Percentiles rank a stretch among this genome's conserved stretches.
Evolutionary conservation across 2,329 filamentous ascomycete genomes (phyloP).

Genomic region (Fusarium virguliforme): DNA sequence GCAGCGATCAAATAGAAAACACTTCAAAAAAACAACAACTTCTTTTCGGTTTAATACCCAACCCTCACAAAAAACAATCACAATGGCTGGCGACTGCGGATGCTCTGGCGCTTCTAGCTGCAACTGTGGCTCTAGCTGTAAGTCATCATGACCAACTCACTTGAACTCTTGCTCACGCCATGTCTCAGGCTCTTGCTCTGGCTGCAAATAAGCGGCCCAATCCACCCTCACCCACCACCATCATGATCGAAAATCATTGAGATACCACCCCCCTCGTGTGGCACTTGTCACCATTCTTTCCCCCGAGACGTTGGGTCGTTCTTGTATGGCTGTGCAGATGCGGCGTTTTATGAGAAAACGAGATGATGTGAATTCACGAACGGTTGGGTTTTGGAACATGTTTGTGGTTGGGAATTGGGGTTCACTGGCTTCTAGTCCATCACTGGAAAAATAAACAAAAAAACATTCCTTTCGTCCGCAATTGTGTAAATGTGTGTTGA

Average conservation of each 20-base stretch:
- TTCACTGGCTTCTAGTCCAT: constrained; percentile 43
- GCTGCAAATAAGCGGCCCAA: constrained; percentile 50
- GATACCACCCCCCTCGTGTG: constrained; percentile 23
- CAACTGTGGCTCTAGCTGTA: constrained; percentile 59
- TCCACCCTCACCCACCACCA: constrained; percentile 23
- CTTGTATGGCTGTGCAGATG: constrained; percentile 16
- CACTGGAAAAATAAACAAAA: constrained; percentile 20
- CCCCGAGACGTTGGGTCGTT: constrained; percentile 21
- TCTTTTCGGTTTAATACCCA: constrained; percentile 29
- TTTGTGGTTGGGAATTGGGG: constrained; percentile 37
- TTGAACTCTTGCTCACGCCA: constrained; percentile 31
- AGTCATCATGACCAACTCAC: constrained; percentile 32
- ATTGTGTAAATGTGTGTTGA: not conserved
- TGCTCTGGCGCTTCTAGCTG: constrained; percentile 56
- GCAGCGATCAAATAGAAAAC: constrained; percentile 33
- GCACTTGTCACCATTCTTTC: constrained; percentile 39
- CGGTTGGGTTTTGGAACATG: constrained; percentile 22
- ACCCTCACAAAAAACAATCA: constrained; percentile 46
- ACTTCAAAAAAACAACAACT: constrained; percentile 15
- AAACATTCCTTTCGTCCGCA: constrained; percentile 33
- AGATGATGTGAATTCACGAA: constrained; percentile 29
- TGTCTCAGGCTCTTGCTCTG: constrained; percentile 53
- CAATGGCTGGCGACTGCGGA: constrained; percentile 58
- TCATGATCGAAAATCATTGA: constrained; percentile 36
- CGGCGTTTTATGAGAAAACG: constrained; percentile 20